Evolutionary conservation across 441 rosid species (phyloP).

Genomic region (Rhodomyrtus psidioides): DNA sequence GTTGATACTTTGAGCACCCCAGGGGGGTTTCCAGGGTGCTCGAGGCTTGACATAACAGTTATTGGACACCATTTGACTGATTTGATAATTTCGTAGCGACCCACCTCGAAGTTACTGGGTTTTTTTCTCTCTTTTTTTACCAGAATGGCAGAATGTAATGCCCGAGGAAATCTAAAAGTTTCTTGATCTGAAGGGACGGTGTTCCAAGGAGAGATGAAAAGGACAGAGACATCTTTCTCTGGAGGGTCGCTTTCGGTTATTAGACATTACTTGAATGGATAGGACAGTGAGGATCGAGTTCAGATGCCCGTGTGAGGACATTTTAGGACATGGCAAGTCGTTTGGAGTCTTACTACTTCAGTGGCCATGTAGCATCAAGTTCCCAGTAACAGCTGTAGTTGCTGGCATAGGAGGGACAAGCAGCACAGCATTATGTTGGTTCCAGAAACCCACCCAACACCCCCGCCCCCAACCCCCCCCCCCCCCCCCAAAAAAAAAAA

Average conservation of each 20-base stretch:
- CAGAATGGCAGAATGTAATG: background rate
- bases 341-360: background rate
- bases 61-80: background rate
- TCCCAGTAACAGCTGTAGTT: background rate
- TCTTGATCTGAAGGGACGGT: background rate
- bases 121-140: no score
- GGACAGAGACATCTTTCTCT: background rate
- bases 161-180: background rate
- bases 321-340: background rate
- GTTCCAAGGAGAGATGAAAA: background rate
- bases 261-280: background rate
- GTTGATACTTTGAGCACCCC: background rate
- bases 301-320: background rate
- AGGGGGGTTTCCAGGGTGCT: no score
- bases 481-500: no score
- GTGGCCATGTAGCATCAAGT: background rate
- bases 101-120: background rate
- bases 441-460: no score
- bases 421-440: background rate
- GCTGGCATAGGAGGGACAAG: background rate
- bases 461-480: no score
- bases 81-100: background rate
- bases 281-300: background rate
- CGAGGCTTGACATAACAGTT: no score
- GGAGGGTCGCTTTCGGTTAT: background rate